Base-by-base conservation (phyloP, 306 rosid species). In the Begonia loranthoides region DNA sequence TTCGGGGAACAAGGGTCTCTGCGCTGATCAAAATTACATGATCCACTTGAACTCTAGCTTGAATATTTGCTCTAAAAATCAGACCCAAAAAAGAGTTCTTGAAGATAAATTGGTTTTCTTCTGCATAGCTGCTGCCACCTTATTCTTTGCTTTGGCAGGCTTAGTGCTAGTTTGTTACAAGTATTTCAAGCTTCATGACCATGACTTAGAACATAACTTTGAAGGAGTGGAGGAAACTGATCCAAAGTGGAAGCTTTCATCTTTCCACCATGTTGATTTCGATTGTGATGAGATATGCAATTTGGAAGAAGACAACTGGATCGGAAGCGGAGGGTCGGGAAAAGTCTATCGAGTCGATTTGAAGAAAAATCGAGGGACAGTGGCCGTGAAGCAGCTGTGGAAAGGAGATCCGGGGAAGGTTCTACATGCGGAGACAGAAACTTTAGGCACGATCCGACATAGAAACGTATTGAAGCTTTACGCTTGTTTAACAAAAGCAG, bases 271-370 rank as follows among this genome's bases (percentile, higher is more conserved):
- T 17, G 54, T 83, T 51, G 86, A 92, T 62, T 67, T 92, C 22
- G 83, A 83, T 57, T 82, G 65, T 1, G 79, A 83, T 50, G 96
- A 92, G 62, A 73, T 92, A 63, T 69, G 93, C 47, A 63, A 64
- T 58, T 69, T 92, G 65, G 66, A 80, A 54, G 93, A 83, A 67
- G 82, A 72, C 53, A 76, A 80, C 59, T 61, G 86, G 68, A 80
- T 92, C 47, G 99, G 99, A 4, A 80, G 80, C 15, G 99, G 99
- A 9, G 77, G 88, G 48, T 80, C 99, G 0, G 99, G 95, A 61
- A 92, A 77, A 62, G 99, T 92, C 48, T 86, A 86, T 61, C 78
- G 99, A 51, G 61, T 83, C 55, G 84, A 71, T 50, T 63, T 80
- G 73, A 80, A 64, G 74, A 79, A 68, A 64, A 75, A 50, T 12